Percentiles rank a stretch among this genome's conserved stretches.
Conservation (phyloP, 805 yeast genomes). For the Zygosaccharomyces bisporus region DNA sequence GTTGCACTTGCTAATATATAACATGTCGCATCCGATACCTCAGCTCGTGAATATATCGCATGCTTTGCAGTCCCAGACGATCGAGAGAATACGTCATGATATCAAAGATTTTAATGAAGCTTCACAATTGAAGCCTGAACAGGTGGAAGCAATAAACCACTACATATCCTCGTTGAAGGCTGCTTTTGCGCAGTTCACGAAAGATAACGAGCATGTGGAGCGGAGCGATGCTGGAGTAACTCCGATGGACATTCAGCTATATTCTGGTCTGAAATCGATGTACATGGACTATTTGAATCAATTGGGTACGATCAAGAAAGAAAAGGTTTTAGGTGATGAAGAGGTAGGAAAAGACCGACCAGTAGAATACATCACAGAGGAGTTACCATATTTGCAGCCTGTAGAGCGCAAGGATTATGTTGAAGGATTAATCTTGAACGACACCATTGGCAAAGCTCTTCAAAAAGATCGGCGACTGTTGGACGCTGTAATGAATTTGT, state of each 20-base stretch:
- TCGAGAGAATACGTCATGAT: slow-evolving; percentile 31
- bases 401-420: slow-evolving; percentile 29
- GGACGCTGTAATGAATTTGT: slow-evolving; percentile 22
- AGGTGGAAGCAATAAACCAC: slow-evolving; percentile 19
- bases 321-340: slow-evolving; percentile 13
- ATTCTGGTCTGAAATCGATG: slow-evolving; percentile 32
- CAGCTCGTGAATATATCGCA: slow-evolving; percentile 33
- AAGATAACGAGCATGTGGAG: slow-evolving; percentile 32
- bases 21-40: slow-evolving; percentile 29
- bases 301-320: slow-evolving; percentile 20
- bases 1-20: background rate
- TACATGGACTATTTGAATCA: slow-evolving; percentile 31
- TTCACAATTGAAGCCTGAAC: slow-evolving; percentile 15
- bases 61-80: slow-evolving; percentile 29
- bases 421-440: slow-evolving; percentile 20
- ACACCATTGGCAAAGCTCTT: slow-evolving; percentile 11
- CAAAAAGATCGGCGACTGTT: slow-evolving; percentile 15
- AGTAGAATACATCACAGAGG: slow-evolving; percentile 22
- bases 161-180: slow-evolving; percentile 24
- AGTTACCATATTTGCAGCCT: slow-evolving; percentile 25
- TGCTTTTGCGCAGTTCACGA: slow-evolving; percentile 25
- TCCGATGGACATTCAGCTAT: slow-evolving; percentile 29
- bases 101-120: slow-evolving; percentile 20
- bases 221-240: slow-evolving; percentile 22
- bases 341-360: slow-evolving; percentile 14